phyloP scores from a whole-genome alignment of 257 asterid species.

The Penstemon eatonii region DNA sequence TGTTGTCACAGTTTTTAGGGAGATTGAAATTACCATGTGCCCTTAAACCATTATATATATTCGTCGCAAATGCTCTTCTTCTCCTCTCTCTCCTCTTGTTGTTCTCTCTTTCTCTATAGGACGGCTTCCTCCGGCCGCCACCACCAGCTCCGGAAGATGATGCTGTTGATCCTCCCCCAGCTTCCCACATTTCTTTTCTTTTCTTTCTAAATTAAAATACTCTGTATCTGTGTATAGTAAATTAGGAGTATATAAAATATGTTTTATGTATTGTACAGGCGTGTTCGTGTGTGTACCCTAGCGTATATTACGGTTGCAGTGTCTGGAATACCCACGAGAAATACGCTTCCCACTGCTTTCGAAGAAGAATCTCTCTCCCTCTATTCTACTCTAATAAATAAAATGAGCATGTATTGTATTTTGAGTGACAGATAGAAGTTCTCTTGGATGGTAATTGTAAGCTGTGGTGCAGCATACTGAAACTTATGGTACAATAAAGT shows the following conservation, averaged over 20 bases:
- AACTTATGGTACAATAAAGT: constrained; percentile 6
- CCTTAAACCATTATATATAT: constrained; percentile 81
- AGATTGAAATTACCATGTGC: constrained; percentile 94
- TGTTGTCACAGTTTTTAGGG: constrained; percentile 93
- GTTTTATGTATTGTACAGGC: neutral
- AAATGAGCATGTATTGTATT: constrained; percentile 17
- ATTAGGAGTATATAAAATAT: too few relatives aligned
- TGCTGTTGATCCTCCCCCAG: constrained; percentile 67
- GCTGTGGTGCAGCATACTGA: neutral
- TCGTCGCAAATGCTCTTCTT: constrained; percentile 93
- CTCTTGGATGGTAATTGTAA: neutral
- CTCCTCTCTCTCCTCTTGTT: constrained; percentile 95
- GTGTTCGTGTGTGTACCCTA: constrained; percentile 11
- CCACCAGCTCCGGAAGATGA: constrained; percentile 47
- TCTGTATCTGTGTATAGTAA: neutral
- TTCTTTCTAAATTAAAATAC: neutral
- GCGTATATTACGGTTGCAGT: constrained; percentile 44
- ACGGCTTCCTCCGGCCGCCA: constrained; percentile 73
- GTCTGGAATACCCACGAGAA: constrained; percentile 56
- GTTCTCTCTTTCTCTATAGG: constrained; percentile 95
- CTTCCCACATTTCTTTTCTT: constrained; percentile 85
- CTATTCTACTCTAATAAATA: constrained; percentile 16
- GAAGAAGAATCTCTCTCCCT: too few relatives aligned
- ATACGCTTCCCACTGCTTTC: constrained; percentile 36
- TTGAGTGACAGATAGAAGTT: constrained; percentile 19